phyloP scores from a whole-genome alignment of 2,329 filamentous ascomycete genomes.

The Calonectria crousiana region DNA sequence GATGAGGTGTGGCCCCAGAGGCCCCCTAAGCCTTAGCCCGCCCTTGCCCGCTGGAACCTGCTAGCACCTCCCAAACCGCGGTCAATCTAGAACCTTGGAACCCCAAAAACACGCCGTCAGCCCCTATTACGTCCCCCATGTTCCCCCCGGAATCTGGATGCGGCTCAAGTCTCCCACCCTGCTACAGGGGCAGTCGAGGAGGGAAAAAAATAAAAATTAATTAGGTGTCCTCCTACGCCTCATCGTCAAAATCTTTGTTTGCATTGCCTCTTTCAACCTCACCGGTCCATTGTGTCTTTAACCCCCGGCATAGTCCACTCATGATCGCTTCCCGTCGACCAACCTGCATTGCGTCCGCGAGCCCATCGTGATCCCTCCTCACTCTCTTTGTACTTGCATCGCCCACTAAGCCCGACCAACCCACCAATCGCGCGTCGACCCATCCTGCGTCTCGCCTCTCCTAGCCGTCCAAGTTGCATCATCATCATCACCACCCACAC shows the following conservation, averaged over 20 bases:
- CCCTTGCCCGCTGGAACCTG: conserved; percentile 6
- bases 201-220: neutral
- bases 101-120: neutral
- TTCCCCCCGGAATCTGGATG: conserved; percentile 5
- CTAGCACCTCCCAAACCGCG: neutral
- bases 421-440: conserved; percentile 23
- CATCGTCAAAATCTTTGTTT: conserved; percentile 8
- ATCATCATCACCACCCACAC: conserved; percentile 20
- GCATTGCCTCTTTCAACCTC: conserved; percentile 9
- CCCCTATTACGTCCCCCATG: conserved; percentile 3
- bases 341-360: neutral
- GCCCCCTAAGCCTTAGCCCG: neutral
- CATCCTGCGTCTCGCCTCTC: conserved; percentile 22
- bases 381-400: conserved; percentile 10
- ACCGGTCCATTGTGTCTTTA: neutral
- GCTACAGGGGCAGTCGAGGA: neutral
- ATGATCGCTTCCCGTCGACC: neutral
- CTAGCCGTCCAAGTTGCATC: conserved; percentile 23
- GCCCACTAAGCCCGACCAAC: conserved; percentile 8
- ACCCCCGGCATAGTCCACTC: neutral
- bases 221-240: conserved; percentile 11
- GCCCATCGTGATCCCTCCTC: conserved; percentile 17
- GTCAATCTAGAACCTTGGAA: neutral
- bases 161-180: conserved; percentile 1
- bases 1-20: neutral